phyloP scores from a whole-genome alignment of 305 asterid genomes.

The Solanum hybrid region DNA sequence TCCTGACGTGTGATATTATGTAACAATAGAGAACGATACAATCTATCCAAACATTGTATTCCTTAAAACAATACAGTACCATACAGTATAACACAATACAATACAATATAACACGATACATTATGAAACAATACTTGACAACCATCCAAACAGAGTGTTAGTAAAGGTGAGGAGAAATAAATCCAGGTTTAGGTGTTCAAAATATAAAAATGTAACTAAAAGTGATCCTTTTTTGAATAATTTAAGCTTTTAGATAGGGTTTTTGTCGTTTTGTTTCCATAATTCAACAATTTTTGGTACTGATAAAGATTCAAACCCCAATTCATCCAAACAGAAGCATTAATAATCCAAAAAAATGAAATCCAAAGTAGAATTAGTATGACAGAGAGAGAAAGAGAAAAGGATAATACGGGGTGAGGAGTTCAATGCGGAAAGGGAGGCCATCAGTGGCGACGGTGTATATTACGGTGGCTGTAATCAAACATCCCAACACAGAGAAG shows the following conservation, averaged over 20 bases:
- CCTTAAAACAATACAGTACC: not conserved
- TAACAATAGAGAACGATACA: not conserved
- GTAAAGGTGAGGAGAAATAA: not conserved
- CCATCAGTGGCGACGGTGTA: slow-evolving; percentile 63
- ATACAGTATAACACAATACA: not conserved
- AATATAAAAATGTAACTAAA: not conserved
- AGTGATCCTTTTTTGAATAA: not conserved
- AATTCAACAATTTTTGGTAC: not conserved
- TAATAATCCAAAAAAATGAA: not conserved
- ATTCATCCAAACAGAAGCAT: not conserved
- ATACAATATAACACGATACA: not conserved
- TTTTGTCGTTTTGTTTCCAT: not conserved
- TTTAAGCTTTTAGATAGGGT: not conserved
- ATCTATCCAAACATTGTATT: not conserved
- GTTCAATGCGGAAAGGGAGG: slow-evolving; percentile 57
- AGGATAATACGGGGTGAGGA: slow-evolving; percentile 52
- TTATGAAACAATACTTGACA: not conserved
- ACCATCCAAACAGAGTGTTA: not conserved
- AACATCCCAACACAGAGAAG: slow-evolving; percentile 47
- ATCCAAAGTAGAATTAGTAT: not conserved
- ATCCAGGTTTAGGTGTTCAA: not conserved
- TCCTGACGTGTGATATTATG: not conserved
- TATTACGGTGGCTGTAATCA: slow-evolving; percentile 31
- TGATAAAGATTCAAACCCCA: not conserved
- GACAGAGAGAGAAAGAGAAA: not conserved